phyloP scores from a whole-genome alignment of 495 filamentous ascomycete genomes.

The Xylaria acuta region DNA sequence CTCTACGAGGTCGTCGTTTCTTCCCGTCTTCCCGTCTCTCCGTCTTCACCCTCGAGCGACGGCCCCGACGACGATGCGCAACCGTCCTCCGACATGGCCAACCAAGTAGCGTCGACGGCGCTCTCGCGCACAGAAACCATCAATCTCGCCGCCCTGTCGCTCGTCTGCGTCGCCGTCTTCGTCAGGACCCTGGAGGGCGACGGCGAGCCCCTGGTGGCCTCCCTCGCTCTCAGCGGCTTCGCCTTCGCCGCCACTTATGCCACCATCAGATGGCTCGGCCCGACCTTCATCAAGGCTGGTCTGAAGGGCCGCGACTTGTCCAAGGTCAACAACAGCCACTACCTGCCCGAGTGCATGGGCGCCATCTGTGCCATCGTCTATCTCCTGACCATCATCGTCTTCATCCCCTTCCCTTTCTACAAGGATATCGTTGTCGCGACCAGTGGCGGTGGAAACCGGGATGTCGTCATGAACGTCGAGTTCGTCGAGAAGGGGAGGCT shows the following conservation, averaged over 20 bases:
- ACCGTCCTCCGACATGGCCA: slow-evolving; percentile 48
- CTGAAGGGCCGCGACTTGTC: slow-evolving; percentile 91
- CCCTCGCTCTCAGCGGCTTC: slow-evolving; percentile 82
- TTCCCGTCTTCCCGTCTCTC: neutral
- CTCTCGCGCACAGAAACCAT: slow-evolving; percentile 74
- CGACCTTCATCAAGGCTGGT: slow-evolving; percentile 85
- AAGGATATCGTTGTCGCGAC: slow-evolving; percentile 97
- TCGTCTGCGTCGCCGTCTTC: slow-evolving; percentile 74
- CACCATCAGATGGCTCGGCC: slow-evolving; percentile 93
- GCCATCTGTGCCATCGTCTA: slow-evolving; percentile 92
- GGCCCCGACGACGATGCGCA: slow-evolving; percentile 27
- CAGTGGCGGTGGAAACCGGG: slow-evolving; percentile 89
- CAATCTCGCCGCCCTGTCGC: slow-evolving; percentile 70
- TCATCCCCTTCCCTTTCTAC: slow-evolving; percentile 97
- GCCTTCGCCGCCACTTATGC: slow-evolving; percentile 81
- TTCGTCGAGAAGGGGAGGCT: slow-evolving; percentile 78
- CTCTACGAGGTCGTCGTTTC: neutral
- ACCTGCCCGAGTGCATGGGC: slow-evolving; percentile 98
- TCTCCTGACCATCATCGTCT: slow-evolving; percentile 81
- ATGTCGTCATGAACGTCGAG: slow-evolving; percentile 72
- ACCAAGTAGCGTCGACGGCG: slow-evolving; percentile 40
- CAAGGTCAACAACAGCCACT: slow-evolving; percentile 71
- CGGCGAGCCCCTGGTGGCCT: slow-evolving; percentile 88
- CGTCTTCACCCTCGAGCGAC: neutral
- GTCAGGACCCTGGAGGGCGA: slow-evolving; percentile 80